phyloP scores from a whole-genome alignment of 768 basidiomycete genomes.

The Hypsizygus marmoreus region DNA sequence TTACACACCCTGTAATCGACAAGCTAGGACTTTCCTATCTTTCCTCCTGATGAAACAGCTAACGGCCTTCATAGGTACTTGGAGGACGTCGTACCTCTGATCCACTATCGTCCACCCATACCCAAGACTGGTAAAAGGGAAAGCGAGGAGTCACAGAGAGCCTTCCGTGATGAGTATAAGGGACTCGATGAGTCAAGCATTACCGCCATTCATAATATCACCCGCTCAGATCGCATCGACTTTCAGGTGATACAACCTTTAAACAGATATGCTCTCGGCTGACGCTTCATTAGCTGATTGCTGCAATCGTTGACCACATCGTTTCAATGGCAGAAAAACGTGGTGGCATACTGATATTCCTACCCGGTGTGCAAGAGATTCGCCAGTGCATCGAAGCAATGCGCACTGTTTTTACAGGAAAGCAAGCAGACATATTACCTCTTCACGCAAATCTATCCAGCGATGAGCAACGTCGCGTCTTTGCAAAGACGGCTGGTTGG shows the following conservation, averaged over 20 bases:
- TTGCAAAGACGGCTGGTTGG: constrained; percentile 61
- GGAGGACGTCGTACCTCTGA: constrained; percentile 69
- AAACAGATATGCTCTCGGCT: constrained; percentile 1
- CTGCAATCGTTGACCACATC: constrained; percentile 65
- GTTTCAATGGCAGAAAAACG: constrained; percentile 43
- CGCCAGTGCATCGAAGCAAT: constrained; percentile 72
- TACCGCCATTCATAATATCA: constrained; percentile 60
- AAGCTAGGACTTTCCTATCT: constrained; percentile 41
- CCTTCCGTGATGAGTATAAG: constrained; percentile 49
- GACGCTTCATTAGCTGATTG: constrained; percentile 53
- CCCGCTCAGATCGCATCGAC: constrained; percentile 67
- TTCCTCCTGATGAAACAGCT: background rate
- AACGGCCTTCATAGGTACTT: constrained; percentile 57
- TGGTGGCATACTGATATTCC: constrained; percentile 83
- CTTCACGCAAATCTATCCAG: constrained; percentile 88
- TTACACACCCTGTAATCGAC: constrained; percentile 76
- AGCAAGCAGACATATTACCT: constrained; percentile 61
- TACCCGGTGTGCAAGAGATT: constrained; percentile 91
- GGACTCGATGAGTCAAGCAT: constrained; percentile 56
- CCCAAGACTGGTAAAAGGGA: constrained; percentile 34
- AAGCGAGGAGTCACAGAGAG: constrained; percentile 47
- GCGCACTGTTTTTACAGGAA: constrained; percentile 30
- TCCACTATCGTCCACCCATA: constrained; percentile 55
- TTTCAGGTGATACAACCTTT: constrained; percentile 50
- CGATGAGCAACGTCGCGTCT: constrained; percentile 81